Conservation (phyloP, 306 rosid genomes). For the Dalbergia cochinchinensis region DNA sequence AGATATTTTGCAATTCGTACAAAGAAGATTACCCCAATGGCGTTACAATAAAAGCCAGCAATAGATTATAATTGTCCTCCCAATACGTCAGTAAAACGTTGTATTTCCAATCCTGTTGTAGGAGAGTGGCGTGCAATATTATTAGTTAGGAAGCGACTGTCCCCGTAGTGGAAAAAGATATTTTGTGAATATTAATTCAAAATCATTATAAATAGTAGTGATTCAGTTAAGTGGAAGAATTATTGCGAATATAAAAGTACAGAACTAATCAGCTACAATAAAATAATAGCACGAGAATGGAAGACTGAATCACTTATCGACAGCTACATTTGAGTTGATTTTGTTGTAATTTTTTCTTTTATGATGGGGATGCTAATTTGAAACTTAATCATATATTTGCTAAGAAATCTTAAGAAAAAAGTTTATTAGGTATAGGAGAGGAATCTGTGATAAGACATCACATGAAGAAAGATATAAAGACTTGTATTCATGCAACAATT, state of each 20-base stretch:
- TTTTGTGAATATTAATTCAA: conserved; percentile 6
- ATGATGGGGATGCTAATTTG: no score
- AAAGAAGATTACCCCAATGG: conserved; percentile 5
- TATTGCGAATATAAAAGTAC: not conserved
- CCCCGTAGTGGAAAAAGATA: conserved; percentile 32
- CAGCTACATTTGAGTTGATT: not conserved
- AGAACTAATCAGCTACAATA: not conserved
- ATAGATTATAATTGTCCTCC: not conserved
- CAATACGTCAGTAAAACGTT: not conserved
- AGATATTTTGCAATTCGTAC: conserved; percentile 14
- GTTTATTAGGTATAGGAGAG: no score
- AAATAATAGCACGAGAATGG: not conserved
- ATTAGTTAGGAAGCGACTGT: not conserved
- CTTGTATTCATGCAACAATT: no score
- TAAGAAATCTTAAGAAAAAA: no score
- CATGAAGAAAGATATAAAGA: no score
- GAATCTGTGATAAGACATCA: no score
- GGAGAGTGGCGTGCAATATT: not conserved
- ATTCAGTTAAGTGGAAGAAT: not conserved
- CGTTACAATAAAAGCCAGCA: not conserved
- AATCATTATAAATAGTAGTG: not conserved
- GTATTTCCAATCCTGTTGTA: not conserved
- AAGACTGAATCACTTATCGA: not conserved
- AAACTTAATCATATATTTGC: no score
- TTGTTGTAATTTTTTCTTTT: no score